A percentile compares a stretch with the other conserved stretches of the same genome.
These are phyloP conservation scores for Rusavskia elegans DNA, from an alignment of 495 filamentous ascomycete species.

Conservation along the genomic window DNA sequence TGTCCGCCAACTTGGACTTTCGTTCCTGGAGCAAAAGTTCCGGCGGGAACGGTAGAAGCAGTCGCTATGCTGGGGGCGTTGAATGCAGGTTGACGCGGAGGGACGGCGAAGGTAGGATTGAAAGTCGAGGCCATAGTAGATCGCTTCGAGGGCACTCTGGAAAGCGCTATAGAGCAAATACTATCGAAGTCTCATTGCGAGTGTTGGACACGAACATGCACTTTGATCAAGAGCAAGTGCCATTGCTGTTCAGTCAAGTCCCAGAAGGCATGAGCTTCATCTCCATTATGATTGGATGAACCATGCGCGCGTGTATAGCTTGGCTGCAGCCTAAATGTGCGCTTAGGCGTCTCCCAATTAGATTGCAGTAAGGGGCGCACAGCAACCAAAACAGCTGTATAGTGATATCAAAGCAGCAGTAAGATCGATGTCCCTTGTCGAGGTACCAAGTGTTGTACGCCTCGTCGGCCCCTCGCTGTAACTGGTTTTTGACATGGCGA, in stretches of 20 bases:
- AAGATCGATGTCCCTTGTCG: too few species aligned
- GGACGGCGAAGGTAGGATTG: constrained; percentile 9
- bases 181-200: not conserved
- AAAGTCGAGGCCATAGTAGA: constrained; percentile 10
- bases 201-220: not conserved
- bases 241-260: too few species aligned
- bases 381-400: too few species aligned
- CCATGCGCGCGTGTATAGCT: not conserved
- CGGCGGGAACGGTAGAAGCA: constrained; percentile 48
- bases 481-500: too few species aligned
- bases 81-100: constrained; percentile 8
- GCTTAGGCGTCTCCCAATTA: too few species aligned
- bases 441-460: too few species aligned
- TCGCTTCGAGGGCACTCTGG: not conserved
- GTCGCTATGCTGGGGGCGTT: constrained; percentile 16
- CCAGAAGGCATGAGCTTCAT: not conserved
- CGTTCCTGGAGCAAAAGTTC: constrained; percentile 84
- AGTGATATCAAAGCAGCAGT: too few species aligned
- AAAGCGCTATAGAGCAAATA: not conserved
- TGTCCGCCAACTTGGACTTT: constrained; percentile 91
- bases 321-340: not conserved
- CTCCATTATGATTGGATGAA: not conserved
- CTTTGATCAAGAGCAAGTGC: not conserved
- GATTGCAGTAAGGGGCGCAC: too few species aligned
- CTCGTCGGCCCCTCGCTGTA: too few species aligned